Percentiles rank a stretch among this genome's conserved stretches.
phyloP scores from a whole-genome alignment of 148 eudicot species.

The Heliosperma pusillum region DNA sequence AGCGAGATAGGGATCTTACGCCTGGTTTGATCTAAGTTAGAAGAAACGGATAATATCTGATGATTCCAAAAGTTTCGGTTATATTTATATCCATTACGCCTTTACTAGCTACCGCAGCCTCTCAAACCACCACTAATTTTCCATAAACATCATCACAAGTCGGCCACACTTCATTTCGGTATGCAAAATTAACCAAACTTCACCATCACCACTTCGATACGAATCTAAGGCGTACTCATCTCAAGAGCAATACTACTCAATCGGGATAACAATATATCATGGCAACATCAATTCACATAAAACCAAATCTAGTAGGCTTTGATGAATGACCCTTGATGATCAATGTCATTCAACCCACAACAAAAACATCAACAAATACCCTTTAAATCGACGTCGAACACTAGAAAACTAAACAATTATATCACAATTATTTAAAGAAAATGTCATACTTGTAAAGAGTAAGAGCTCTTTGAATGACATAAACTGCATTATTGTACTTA shows the following conservation, averaged over 20 bases:
- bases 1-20: too few relatives aligned
- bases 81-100: too few relatives aligned
- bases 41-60: too few relatives aligned
- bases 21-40: too few relatives aligned
- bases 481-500: conserved; percentile 75
- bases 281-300: not conserved
- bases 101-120: too few relatives aligned
- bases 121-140: not conserved
- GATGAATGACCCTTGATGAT: conserved; percentile 19
- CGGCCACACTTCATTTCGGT: not conserved
- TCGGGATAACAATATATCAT: not conserved
- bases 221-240: not conserved
- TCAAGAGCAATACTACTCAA: not conserved
- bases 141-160: not conserved
- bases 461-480: conserved; percentile 86
- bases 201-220: not conserved
- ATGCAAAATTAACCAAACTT: not conserved
- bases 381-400: not conserved
- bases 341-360: conserved; percentile 1
- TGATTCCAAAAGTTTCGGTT: too few relatives aligned
- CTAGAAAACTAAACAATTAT: conserved; percentile 1
- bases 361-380: not conserved
- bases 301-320: conserved; percentile 7
- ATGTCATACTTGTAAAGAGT: conserved; percentile 70
- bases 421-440: not conserved